Percentiles rank a stretch among this genome's conserved stretches.
phyloP scores from a whole-genome alignment of 2,329 filamentous ascomycete species.

The Periconia digitata region DNA sequence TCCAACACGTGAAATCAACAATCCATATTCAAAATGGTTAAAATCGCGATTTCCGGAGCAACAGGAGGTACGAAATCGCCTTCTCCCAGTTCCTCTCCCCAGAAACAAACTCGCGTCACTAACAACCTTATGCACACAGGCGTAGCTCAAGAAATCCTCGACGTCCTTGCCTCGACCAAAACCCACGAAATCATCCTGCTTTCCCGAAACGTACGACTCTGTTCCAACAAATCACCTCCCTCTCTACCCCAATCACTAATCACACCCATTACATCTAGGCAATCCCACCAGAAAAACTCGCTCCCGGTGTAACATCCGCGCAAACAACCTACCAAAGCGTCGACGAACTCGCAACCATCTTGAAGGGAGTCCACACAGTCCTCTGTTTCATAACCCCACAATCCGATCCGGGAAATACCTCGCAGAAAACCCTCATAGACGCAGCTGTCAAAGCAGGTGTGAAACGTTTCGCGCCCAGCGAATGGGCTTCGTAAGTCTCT shows the following conservation, averaged over 20 bases:
- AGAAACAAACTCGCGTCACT: no score
- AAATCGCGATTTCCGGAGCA: conserved; percentile 16
- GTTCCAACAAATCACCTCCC: not conserved
- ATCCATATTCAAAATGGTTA: conserved; percentile 11
- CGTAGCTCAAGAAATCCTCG: conserved; percentile 54
- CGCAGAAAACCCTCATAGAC: conserved; percentile 24
- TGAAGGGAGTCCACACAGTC: conserved; percentile 54
- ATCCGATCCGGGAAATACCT: conserved; percentile 9
- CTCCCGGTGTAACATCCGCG: not conserved
- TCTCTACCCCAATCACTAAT: not conserved
- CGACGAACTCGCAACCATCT: conserved; percentile 15
- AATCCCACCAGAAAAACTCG: not conserved
- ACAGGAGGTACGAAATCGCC: conserved; percentile 8
- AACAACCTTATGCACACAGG: conserved; percentile 36
- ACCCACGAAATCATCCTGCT: conserved; percentile 57
- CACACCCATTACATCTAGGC: not conserved
- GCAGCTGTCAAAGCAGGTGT: conserved; percentile 23
- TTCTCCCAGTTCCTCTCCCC: not conserved
- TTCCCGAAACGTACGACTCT: conserved; percentile 30
- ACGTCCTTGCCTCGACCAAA: conserved; percentile 49
- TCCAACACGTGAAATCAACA: no score
- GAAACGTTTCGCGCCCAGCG: conserved; percentile 26
- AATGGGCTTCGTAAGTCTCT: conserved; percentile 24
- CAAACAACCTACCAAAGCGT: conserved; percentile 9
- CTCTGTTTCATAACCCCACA: conserved; percentile 54